Evolutionary conservation across 139 green algal species (phyloP).

Genomic region (Eudorina sp.): DNA sequence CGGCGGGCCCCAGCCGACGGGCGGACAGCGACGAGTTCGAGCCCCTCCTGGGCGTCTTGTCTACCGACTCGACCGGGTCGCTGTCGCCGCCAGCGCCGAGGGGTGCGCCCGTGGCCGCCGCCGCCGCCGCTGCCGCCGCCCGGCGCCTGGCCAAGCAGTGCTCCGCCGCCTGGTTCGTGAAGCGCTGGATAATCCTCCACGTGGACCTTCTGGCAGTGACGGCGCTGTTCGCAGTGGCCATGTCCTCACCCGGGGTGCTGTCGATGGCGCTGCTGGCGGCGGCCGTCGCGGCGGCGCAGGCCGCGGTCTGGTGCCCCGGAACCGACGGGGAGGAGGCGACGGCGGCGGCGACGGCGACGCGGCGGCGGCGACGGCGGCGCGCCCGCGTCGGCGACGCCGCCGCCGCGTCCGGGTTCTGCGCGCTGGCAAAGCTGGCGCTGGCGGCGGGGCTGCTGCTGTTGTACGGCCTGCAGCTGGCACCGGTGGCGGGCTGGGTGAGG

Average conservation of each 20-base stretch:
- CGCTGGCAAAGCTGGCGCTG: not conserved
- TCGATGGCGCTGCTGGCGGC: slow-evolving; percentile 2
- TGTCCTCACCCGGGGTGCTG: slow-evolving; percentile 25
- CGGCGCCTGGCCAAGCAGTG: slow-evolving; percentile 6
- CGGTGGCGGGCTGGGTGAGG: not conserved
- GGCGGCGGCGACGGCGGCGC: not conserved
- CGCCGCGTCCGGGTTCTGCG: not conserved
- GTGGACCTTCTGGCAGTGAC: slow-evolving; percentile 2
- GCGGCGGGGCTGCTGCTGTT: not conserved
- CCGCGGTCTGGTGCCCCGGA: not conserved
- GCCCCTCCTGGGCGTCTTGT: too few relatives aligned
- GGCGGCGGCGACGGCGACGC: not conserved
- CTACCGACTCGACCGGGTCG: not conserved
- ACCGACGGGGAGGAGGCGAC: not conserved
- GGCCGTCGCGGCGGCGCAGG: not conserved
- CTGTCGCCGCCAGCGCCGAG: not conserved
- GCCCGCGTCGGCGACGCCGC: not conserved
- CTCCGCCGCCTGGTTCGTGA: slow-evolving; percentile 28
- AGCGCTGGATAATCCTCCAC: slow-evolving; percentile 47
- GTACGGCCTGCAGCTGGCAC: slow-evolving; percentile 7
- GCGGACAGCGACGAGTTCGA: too few relatives aligned
- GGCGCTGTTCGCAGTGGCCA: slow-evolving; percentile 17
- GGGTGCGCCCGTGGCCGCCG: too few relatives aligned
- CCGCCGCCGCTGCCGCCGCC: not conserved
- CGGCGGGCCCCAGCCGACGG: not conserved